Evolutionary conservation across 2,329 filamentous ascomycete genomes (phyloP).

Genomic region (Fusarium sp.): DNA sequence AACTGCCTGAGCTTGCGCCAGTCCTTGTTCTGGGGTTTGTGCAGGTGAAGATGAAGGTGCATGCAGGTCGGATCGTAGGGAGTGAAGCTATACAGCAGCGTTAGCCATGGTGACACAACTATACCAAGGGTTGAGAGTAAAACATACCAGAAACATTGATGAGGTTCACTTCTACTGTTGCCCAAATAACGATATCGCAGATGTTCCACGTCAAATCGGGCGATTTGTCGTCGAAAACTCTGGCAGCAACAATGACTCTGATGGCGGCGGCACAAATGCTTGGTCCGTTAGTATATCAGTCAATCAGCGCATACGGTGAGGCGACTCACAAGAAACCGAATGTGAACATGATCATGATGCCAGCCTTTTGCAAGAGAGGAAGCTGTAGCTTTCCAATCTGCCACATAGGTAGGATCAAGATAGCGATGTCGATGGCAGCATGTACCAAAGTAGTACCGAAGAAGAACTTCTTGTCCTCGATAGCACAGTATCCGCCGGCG

Average conservation of each 20-base stretch:
- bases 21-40: constrained; percentile 28
- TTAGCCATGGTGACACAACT: neutral
- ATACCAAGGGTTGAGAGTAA: accelerated
- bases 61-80: constrained; percentile 45
- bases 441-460: constrained; percentile 53
- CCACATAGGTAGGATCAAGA: constrained; percentile 51
- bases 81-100: constrained; percentile 33
- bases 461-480: constrained; percentile 53
- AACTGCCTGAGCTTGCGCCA: constrained; percentile 40
- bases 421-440: constrained; percentile 51
- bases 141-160: constrained; percentile 44
- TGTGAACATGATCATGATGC: constrained; percentile 50
- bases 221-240: constrained; percentile 30
- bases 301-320: accelerated
- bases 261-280: constrained; percentile 45
- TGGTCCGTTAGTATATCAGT: neutral
- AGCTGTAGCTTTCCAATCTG: constrained; percentile 52
- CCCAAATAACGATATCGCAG: constrained; percentile 46
- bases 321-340: constrained; percentile 52
- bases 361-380: constrained; percentile 47
- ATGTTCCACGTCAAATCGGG: constrained; percentile 46
- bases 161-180: constrained; percentile 46
- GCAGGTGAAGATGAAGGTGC: constrained; percentile 42
- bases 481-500: constrained; percentile 11
- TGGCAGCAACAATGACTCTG: constrained; percentile 38